Evolutionary conservation across 2,329 filamentous ascomycete species (phyloP).

Genomic region (Botryosphaeria dothidea): DNA sequence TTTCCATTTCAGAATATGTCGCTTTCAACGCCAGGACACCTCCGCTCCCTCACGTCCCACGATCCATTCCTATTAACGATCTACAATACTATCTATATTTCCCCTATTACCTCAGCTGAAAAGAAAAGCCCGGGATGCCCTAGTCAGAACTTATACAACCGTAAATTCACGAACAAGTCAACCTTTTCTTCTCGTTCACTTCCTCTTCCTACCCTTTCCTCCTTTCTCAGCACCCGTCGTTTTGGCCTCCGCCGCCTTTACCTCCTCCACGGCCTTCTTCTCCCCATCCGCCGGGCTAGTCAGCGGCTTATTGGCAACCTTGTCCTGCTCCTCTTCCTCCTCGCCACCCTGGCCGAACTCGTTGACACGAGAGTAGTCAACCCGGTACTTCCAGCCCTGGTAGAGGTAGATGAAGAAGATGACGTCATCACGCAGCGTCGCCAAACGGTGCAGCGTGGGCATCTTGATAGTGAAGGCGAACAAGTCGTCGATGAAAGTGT

Average conservation of each 20-base stretch:
- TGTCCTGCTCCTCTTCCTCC: conserved; percentile 59
- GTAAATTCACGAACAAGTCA: not conserved
- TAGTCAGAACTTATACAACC: not conserved
- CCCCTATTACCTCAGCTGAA: not conserved
- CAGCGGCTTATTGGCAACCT: conserved; percentile 45
- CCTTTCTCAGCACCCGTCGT: conserved; percentile 19
- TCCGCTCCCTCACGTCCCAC: too few relatives aligned
- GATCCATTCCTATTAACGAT: not conserved
- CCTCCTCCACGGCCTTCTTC: conserved; percentile 19
- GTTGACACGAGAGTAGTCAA: conserved; percentile 90
- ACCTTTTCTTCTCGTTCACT: conserved; percentile 21
- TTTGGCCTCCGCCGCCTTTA: conserved; percentile 22
- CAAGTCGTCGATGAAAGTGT: conserved; percentile 98
- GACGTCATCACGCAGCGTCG: conserved; percentile 90
- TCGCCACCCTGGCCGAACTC: conserved; percentile 99
- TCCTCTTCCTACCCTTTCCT: conserved; percentile 25
- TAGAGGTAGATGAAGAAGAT: conserved; percentile 99
- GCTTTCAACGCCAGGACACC: not conserved
- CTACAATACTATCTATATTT: not conserved
- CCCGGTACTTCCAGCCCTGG: conserved; percentile 87
- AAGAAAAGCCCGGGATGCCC: not conserved
- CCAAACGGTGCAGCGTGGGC: conserved; percentile 88
- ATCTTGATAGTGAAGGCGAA: conserved; percentile 99
- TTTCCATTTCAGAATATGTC: too few relatives aligned
- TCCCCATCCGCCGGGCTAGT: conserved; percentile 33